A percentile compares a stretch with the other conserved stretches of the same genome.
Evolutionary conservation across 257 asterid species (phyloP).

Genomic region (Petunia secreta): DNA sequence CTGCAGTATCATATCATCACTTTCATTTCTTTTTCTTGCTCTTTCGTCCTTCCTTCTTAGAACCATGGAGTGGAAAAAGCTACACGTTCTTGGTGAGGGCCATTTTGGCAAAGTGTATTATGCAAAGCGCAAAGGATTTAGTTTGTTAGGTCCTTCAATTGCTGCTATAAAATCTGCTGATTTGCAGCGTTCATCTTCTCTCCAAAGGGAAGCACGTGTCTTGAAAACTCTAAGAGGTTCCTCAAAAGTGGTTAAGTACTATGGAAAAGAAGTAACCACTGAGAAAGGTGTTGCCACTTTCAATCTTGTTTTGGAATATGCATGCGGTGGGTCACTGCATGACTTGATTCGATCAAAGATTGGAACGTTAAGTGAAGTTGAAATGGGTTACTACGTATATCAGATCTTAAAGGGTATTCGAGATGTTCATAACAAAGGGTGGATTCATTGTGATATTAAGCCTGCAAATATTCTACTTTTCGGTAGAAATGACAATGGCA

Average conservation of each 20-base stretch:
- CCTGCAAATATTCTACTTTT: slow-evolving; percentile 24
- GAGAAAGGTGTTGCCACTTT: neutral
- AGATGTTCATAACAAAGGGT: slow-evolving; percentile 18
- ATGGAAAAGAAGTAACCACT: slow-evolving; percentile 10
- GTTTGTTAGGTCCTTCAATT: too few species aligned
- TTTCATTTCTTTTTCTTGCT: too few species aligned
- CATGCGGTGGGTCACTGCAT: neutral
- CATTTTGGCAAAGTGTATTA: too few species aligned
- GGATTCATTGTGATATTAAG: slow-evolving; percentile 27
- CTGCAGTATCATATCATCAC: too few species aligned
- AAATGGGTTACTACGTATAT: neutral
- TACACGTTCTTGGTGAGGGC: too few species aligned
- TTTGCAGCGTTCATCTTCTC: neutral
- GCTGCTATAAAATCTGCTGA: neutral
- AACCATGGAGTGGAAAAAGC: too few species aligned
- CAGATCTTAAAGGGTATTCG: neutral
- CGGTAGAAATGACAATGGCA: neutral
- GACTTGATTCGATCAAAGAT: neutral
- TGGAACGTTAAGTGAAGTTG: neutral
- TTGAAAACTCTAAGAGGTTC: slow-evolving; percentile 17
- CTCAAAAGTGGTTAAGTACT: neutral
- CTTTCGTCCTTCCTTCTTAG: too few species aligned
- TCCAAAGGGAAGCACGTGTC: neutral
- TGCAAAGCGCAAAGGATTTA: too few species aligned
- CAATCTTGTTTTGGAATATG: slow-evolving; percentile 22